Percentiles rank a stretch among this genome's conserved stretches.
Conservation (phyloP, 176 grass and related monocot species). For the Triticum urartu region DNA sequence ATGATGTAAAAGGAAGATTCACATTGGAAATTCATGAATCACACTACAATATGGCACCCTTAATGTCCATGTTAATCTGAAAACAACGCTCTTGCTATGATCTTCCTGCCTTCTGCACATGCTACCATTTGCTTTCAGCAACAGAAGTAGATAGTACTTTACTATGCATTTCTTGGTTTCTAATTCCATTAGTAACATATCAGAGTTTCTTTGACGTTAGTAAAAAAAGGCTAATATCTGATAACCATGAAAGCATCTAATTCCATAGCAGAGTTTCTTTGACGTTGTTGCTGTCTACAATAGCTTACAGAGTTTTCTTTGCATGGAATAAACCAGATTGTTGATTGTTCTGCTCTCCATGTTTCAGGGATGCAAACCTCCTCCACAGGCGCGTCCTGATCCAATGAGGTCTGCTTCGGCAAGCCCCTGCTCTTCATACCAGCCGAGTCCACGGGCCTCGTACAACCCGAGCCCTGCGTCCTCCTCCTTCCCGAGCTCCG, state of each 20-base stretch:
- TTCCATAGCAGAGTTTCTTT: too few relatives aligned
- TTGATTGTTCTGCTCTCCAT: constrained; percentile 9
- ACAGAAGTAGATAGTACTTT: too few relatives aligned
- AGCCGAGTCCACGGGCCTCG: constrained; percentile 61
- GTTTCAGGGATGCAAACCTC: constrained; percentile 65
- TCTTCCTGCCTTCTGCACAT: too few relatives aligned
- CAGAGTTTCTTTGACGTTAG: too few relatives aligned
- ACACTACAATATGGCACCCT: background rate
- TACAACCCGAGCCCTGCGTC: constrained; percentile 76
- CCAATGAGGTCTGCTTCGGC: constrained; percentile 54
- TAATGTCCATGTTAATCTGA: background rate
- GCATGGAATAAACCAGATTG: background rate
- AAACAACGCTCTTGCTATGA: too few relatives aligned
- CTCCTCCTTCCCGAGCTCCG: constrained; percentile 69
- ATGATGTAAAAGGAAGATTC: background rate
- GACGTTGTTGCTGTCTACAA: too few relatives aligned
- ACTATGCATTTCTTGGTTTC: background rate
- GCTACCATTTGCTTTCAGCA: too few relatives aligned
- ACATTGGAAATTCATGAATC: constrained; percentile 16
- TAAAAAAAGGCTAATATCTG: too few relatives aligned
- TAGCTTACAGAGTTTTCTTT: background rate
- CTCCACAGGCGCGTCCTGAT: constrained; percentile 34
- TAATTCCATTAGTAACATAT: too few relatives aligned
- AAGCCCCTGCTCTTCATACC: constrained; percentile 81
- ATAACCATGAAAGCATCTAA: too few relatives aligned